Conservation (phyloP, 371 early-diverging fungal genomes). For the Mortierella sp. region DNA sequence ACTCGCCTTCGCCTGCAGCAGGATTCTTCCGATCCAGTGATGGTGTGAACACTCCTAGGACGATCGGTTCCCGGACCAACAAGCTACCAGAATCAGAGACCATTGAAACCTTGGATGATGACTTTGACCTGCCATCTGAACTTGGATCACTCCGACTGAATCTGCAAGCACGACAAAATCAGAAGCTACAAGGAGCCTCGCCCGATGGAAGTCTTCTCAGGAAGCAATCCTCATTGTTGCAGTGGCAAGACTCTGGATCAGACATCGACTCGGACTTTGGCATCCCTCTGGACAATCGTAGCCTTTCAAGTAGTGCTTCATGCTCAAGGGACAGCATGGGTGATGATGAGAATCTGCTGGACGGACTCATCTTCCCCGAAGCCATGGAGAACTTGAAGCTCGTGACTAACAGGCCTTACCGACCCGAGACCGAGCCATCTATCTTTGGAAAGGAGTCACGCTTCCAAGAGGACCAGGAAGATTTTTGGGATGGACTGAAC, state of each 20-base stretch:
- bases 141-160: slow-evolving; percentile 22
- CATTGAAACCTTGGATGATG: slow-evolving; percentile 47
- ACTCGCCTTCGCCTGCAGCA: background rate
- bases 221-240: slow-evolving; percentile 9
- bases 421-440: slow-evolving; percentile 30
- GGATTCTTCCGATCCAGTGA: background rate
- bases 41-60: background rate
- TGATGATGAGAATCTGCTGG: slow-evolving; percentile 38
- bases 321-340: slow-evolving; percentile 24
- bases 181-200: background rate
- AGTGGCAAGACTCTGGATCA: slow-evolving; percentile 35
- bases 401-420: slow-evolving; percentile 28
- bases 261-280: slow-evolving; percentile 39
- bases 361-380: slow-evolving; percentile 42
- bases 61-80: background rate
- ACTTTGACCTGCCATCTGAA: slow-evolving; percentile 40
- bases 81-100: slow-evolving; percentile 12
- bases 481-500: slow-evolving; percentile 48
- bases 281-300: slow-evolving; percentile 30
- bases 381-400: slow-evolving; percentile 28
- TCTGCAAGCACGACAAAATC: slow-evolving; percentile 1
- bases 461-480: slow-evolving; percentile 39
- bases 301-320: slow-evolving; percentile 34
- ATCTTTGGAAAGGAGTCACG: slow-evolving; percentile 36
- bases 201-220: background rate